phyloP scores from a whole-genome alignment of 371 early-diverging fungal species.

The Apophysomyces ossiformis region DNA sequence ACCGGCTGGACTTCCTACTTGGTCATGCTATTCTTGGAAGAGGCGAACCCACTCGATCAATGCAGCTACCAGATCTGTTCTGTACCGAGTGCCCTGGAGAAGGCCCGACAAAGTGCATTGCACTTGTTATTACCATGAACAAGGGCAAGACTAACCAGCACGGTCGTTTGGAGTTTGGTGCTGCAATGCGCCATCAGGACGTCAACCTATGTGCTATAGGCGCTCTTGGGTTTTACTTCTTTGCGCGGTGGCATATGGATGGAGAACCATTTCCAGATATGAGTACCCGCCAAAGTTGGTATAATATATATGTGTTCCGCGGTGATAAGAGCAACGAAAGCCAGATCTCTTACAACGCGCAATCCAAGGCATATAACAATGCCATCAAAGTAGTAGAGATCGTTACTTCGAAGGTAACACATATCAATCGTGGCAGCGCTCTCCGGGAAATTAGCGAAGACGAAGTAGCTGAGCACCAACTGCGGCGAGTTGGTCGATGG shows the following conservation, averaged over 20 bases:
- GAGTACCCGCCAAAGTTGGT: background rate
- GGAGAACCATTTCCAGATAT: background rate
- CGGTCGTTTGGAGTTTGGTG: conserved; percentile 8
- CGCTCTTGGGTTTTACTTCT: background rate
- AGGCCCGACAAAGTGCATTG: background rate
- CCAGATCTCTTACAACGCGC: background rate
- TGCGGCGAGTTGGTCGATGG: background rate
- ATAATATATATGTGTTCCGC: background rate
- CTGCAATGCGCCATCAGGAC: background rate
- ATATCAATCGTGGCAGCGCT: background rate
- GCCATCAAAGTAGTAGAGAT: background rate
- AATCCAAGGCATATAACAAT: background rate
- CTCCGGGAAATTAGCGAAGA: background rate
- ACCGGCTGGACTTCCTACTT: background rate
- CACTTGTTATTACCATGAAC: conserved; percentile 5
- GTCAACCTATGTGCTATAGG: background rate
- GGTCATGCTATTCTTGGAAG: background rate
- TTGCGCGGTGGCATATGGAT: background rate
- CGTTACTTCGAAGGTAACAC: background rate
- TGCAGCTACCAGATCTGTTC: background rate
- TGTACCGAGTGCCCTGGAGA: background rate
- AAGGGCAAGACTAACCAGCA: conserved; percentile 7
- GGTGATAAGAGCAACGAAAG: background rate
- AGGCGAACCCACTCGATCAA: background rate
- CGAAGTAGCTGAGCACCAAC: background rate